Evolutionary conservation across 352 stramenopile genomes (phyloP), one percentile per base, ranked within the genome.

Genomic region (Pythium angustatum): DNA sequence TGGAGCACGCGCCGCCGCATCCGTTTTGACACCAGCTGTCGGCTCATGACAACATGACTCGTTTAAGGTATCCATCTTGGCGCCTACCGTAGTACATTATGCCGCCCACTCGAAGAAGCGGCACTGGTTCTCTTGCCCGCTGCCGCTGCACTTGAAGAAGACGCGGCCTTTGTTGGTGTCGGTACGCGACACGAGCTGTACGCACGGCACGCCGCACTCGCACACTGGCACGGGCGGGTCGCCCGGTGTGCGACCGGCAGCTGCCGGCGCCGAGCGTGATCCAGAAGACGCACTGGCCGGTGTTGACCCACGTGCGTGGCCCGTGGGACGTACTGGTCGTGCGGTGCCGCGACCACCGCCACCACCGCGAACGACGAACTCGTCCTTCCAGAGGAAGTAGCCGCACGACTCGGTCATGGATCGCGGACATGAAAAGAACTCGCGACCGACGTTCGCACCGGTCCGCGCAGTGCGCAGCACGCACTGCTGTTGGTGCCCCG

Each of bases 351-450:
- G 1, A 22, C 62, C 12, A 1, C 36, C 28, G 52, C 36, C 10
- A 34, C 36, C 49, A 1, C 36, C 38, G 30, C 45, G 50, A 52
- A 5, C 54, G 43, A 43, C 21, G 15, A 49, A 59, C 49, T 98
- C 92, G 50, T 98, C 93, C 28, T 92, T 94, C 95, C 95, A 98
- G 70, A 91, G 72, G 71, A 98, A 98, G 69, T 84, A 93, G 52
- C 90, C 87, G 59, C 87, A 94, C 56, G 85, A 91, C 19, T 96
- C 87, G 28, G 69, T 68, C 27, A 70, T 77, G 2, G 88, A 81
- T 19, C 87, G 81, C 9, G 81, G 85, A 73, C 95, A 98, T 14
- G 83, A 79, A 71, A 92, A 98, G 75, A 98, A 98, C 64, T 97
- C 88, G n/a, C 93, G 83, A 53, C 92, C 88, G 51, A 92, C 85